Percentiles rank a stretch among this genome's conserved stretches.
Conservation (phyloP, 176 grass and related monocot genomes). For the sorghum (Sorghum bicolor) region Sorghum_bicolor_NCBIv3 NC_012871.2:67785001-67785500, state of each 20-base stretch:
- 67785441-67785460: neutral
- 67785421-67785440: neutral
- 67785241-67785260: neutral
- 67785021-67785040: neutral
- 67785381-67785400: constrained; percentile 18
- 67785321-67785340: constrained; percentile 1
- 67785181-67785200: neutral
- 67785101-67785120: constrained; percentile 96
- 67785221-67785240: constrained; percentile 8
- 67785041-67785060: constrained; percentile 25
- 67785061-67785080: constrained; percentile 65
- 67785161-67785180: neutral
- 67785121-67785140: constrained; percentile 83
- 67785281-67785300: constrained; percentile 35
- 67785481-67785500: neutral
- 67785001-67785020: neutral
- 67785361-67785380: constrained; percentile 33
- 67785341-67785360: constrained; percentile 17
- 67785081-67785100: constrained; percentile 87
- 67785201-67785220: neutral
- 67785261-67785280: neutral
- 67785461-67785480: neutral
- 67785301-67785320: constrained; percentile 23
- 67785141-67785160: constrained; percentile 91
- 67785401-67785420: neutral